Conservation (phyloP, 768 basidiomycete genomes). For the Hericium rajendrae region DNA sequence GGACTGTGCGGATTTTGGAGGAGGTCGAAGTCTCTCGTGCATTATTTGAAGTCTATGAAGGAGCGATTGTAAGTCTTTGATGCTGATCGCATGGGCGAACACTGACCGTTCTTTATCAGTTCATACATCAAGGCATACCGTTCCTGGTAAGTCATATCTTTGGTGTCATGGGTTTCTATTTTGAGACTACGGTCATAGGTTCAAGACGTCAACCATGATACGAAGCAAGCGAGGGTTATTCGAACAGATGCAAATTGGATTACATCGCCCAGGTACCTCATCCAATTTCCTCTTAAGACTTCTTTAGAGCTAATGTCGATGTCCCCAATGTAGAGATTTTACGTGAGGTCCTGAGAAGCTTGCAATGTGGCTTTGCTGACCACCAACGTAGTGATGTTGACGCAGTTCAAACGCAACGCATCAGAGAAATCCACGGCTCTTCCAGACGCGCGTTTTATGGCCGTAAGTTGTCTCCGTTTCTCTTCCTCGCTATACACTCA, state of each 20-base stretch:
- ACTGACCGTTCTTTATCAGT: conserved; percentile 32
- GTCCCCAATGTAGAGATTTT: conserved; percentile 44
- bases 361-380: background rate
- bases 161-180: background rate
- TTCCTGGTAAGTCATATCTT: conserved; percentile 46
- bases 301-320: background rate
- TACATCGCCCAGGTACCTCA: conserved; percentile 52
- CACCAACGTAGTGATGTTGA: conserved; percentile 51
- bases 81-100: background rate
- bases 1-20: conserved; percentile 47
- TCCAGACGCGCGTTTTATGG: conserved; percentile 60
- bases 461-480: conserved; percentile 32
- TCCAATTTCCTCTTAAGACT: background rate
- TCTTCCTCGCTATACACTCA: conserved; percentile 2
- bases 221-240: conserved; percentile 57
- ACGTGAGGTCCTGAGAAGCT: conserved; percentile 39
- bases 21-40: conserved; percentile 79
- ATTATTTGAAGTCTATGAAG: conserved; percentile 84
- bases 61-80: conserved; percentile 52
- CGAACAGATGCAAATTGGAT: conserved; percentile 79
- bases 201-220: conserved; percentile 73
- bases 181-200: conserved; percentile 33
- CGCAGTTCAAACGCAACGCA: conserved; percentile 66
- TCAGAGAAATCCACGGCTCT: conserved; percentile 52
- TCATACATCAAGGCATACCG: conserved; percentile 80